Base-by-base conservation (phyloP, 192 early-diverging fungal genomes). In the Tieghemiomyces parasiticus region DNA sequence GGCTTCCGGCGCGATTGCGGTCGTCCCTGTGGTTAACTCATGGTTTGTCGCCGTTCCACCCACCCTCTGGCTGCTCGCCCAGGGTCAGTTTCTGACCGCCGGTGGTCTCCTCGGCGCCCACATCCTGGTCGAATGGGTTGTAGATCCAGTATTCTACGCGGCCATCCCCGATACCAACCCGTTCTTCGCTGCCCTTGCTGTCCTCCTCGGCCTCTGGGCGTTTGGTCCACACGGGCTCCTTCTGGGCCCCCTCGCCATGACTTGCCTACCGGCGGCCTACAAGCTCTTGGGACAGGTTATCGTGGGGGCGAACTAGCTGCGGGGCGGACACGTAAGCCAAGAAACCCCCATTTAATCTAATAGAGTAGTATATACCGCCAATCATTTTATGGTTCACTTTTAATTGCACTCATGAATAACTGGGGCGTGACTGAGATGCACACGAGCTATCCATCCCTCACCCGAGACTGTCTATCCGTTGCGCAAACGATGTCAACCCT, bases 91-190 rank as follows among this genome's bases (percentile, higher is more conserved):
- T 16, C 22, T 58, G 26, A 58, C 34, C 6, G 55, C 28, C 28
- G 19, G 34, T 22, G 4, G n/a, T 3, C 35, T 58, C 14, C 33
- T 58, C 1, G 30, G 32, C 10, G 32, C 33, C 19, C 55, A 58
- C 24, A 22, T 58, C n/a, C 20, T 38, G 34, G 35, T 35, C 34
- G 33, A 13, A 9, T 58, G 55, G 55, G 32, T 58, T 3, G 55
- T 58, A 34, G 55, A 58, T 35, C 55, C 55, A n/a, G 35, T 58
- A 35, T 58, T 58, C n/a, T 58, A 58, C n/a, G 55, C 55, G 24
- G n/a, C 33, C 13, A 58, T 58, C 32, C 55, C 55, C 35, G 55
- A 35, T 26, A 58, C 55, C 33, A 58, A 58, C 35, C 33, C 55
- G 16, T 35, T 58, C 22, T 58, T 58, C 33, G 55, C 55, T 22